A percentile compares a stretch with the other conserved stretches of the same genome.
phyloP scores from a whole-genome alignment of 495 filamentous ascomycete genomes.

The Ascodesmis nigricans region DNA sequence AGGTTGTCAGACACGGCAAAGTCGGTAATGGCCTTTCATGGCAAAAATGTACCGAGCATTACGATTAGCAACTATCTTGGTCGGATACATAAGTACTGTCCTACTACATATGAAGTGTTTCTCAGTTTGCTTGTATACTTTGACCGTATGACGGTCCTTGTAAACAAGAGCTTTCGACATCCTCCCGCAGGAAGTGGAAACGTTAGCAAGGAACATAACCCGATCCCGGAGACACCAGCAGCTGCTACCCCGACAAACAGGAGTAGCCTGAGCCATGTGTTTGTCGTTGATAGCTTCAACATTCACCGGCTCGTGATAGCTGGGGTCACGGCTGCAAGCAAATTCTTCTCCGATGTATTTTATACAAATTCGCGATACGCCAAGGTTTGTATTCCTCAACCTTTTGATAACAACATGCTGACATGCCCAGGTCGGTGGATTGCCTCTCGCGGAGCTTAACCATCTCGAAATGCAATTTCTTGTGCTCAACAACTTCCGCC shows the following conservation, averaged over 20 bases:
- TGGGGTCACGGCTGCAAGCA: conserved; percentile 93
- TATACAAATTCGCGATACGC: conserved; percentile 99
- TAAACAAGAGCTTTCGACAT: conserved; percentile 34
- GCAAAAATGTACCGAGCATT: conserved; percentile 94
- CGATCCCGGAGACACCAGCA: background rate
- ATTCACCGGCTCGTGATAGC: conserved; percentile 95
- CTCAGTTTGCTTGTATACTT: conserved; percentile 91
- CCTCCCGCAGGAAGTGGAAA: conserved; percentile 1
- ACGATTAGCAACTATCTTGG: conserved; percentile 90
- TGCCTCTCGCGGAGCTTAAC: conserved; percentile 91
- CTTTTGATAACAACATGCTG: conserved; percentile 1
- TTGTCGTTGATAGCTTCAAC: conserved; percentile 97
- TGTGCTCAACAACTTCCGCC: conserved; percentile 86
- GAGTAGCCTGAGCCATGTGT: conserved; percentile 37
- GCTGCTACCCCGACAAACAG: conserved; percentile 1
- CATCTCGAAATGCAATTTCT: conserved; percentile 95
- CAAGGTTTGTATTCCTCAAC: conserved; percentile 42
- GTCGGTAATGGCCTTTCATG: conserved; percentile 94
- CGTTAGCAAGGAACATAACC: conserved; percentile 16
- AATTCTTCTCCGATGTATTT: conserved; percentile 99
- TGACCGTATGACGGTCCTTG: conserved; percentile 92
- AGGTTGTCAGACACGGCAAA: conserved; percentile 57
- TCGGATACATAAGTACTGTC: conserved; percentile 96
- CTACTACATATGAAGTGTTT: conserved; percentile 96
- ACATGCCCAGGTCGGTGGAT: conserved; percentile 59